Percentiles rank a stretch among this genome's conserved stretches.
Conservation (phyloP, 225 moss, liverwort and hornwort genomes). For the Bryum argenteum region DNA sequence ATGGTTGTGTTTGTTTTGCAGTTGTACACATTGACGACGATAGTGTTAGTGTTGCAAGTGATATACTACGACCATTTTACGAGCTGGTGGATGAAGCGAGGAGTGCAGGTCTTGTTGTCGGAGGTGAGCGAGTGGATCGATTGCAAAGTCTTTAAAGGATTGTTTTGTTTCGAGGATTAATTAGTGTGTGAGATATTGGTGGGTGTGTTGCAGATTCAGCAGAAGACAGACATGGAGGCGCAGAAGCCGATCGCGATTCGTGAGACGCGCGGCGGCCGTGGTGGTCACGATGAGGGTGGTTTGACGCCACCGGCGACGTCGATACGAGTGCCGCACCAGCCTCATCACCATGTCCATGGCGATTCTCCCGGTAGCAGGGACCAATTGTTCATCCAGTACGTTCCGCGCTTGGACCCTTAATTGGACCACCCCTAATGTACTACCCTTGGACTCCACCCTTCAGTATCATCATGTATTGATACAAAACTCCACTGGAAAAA, state of each 20-base stretch:
- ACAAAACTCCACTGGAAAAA: too few species aligned
- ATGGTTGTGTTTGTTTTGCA: constrained; percentile 16
- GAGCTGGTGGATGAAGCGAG: constrained; percentile 27
- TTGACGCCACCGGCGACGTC: constrained; percentile 22
- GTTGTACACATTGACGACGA: constrained; percentile 86
- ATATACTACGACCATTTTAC: constrained; percentile 59
- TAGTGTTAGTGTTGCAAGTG: constrained; percentile 76
- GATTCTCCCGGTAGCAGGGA: constrained; percentile 45
- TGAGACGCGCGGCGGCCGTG: constrained; percentile 11
- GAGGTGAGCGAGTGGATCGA: constrained; percentile 28
- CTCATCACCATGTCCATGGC: constrained; percentile 24
- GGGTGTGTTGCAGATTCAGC: constrained; percentile 14
- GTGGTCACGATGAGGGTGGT: not conserved
- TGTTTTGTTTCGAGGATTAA: too few species aligned
- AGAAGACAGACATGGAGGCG: constrained; percentile 53
- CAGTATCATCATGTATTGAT: too few species aligned
- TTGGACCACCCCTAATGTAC: too few species aligned
- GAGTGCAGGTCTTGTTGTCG: constrained; percentile 34
- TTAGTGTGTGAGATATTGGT: not conserved
- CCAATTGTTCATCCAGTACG: constrained; percentile 45
- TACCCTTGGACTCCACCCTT: too few species aligned
- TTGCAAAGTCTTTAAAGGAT: not conserved
- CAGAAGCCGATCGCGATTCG: constrained; percentile 40
- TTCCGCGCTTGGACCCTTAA: not conserved
- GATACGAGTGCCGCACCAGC: constrained; percentile 55